These are phyloP conservation scores for Hysterium pulicare DNA, from an alignment of 2,329 filamentous ascomycete genomes.

Conservation along the genomic window DNA sequence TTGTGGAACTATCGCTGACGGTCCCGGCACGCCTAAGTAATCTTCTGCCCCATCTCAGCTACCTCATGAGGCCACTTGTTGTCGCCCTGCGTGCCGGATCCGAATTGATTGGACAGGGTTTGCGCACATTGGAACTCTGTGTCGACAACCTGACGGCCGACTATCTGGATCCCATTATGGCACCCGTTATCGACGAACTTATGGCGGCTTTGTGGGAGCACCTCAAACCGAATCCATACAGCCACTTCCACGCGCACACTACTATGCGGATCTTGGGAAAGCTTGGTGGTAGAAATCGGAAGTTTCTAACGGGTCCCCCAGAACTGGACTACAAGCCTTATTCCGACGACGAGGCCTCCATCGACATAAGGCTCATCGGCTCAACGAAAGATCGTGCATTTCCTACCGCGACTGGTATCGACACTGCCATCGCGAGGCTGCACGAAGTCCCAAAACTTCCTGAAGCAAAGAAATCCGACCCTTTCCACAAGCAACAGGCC, in stretches of 20 bases:
- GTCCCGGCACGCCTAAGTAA: conserved; percentile 94
- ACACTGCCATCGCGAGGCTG: conserved; percentile 83
- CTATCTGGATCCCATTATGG: conserved; percentile 98
- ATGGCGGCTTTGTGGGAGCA: conserved; percentile 98
- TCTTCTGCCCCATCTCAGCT: conserved; percentile 88
- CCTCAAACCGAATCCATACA: conserved; percentile 88
- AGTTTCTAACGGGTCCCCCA: conserved; percentile 87
- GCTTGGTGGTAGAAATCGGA: conserved; percentile 88
- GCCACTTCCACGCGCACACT: conserved; percentile 95
- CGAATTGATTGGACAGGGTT: conserved; percentile 89
- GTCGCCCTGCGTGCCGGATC: conserved; percentile 88
- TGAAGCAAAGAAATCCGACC: conserved; percentile 65
- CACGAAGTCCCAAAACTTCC: conserved; percentile 70
- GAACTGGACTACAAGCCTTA: conserved; percentile 80
- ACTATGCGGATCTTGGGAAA: conserved; percentile 97
- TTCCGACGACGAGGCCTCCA: conserved; percentile 81
- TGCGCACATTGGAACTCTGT: conserved; percentile 90
- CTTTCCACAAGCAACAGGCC: conserved; percentile 90
- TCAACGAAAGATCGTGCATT: conserved; percentile 87
- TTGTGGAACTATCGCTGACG: conserved; percentile 93
- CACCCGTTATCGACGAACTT: conserved; percentile 94
- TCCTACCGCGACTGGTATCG: conserved; percentile 79
- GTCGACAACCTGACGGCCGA: conserved; percentile 98
- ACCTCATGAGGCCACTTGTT: conserved; percentile 95
- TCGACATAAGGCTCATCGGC: conserved; percentile 84